These are phyloP conservation scores for Chaetomium sp. DNA, from an alignment of 2,329 filamentous ascomycete genomes.

Conservation along the genomic window DNA sequence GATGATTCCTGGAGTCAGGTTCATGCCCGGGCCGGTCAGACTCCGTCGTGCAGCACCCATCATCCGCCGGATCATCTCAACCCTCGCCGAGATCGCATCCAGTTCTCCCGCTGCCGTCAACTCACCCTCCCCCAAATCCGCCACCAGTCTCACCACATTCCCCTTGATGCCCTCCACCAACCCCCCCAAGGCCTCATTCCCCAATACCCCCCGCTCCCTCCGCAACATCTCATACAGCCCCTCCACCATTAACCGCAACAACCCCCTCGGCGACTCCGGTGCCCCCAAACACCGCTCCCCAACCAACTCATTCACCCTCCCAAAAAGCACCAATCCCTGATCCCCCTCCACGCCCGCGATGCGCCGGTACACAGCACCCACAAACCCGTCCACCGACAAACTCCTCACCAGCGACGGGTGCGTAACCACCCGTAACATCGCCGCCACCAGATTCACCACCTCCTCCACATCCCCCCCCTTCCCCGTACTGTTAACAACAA, in stretches of 20 bases:
- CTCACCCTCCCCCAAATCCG: background rate
- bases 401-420: too few relatives aligned
- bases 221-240: constrained; percentile 9
- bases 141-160: background rate
- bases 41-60: background rate
- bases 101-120: background rate
- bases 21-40: background rate
- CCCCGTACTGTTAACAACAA: too few relatives aligned
- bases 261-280: too few relatives aligned
- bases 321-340: too few relatives aligned
- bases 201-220: constrained; percentile 10
- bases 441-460: too few relatives aligned
- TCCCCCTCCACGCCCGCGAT: too few relatives aligned
- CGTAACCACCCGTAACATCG: too few relatives aligned
- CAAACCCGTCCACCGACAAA: too few relatives aligned
- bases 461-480: too few relatives aligned
- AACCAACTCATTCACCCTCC: too few relatives aligned
- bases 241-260: background rate
- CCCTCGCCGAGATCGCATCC: background rate
- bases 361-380: too few relatives aligned
- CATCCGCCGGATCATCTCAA: constrained; percentile 8
- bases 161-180: background rate
- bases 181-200: constrained; percentile 6
- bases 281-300: too few relatives aligned
- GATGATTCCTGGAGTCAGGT: background rate